Evolutionary conservation across 306 rosid species (phyloP).

Genomic region (Alnus rubra): DNA sequence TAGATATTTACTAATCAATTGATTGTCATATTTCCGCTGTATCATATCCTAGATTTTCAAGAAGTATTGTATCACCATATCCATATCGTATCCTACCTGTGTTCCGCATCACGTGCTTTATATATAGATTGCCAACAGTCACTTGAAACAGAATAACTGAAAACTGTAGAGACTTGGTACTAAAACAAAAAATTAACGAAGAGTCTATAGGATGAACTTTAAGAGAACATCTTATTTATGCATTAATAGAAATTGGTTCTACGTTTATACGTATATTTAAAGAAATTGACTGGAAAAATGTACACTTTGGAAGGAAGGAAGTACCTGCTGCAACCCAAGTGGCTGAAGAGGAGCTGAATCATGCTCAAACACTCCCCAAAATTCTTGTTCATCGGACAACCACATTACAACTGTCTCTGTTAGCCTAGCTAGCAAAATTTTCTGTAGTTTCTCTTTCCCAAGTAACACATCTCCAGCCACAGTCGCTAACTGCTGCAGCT

Average conservation of each 20-base stretch:
- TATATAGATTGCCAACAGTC: neutral
- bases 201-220: neutral
- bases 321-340: conserved; percentile 86
- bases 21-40: neutral
- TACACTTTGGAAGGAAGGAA: conserved; percentile 23
- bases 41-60: neutral
- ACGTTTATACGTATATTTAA: neutral
- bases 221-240: neutral
- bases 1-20: neutral
- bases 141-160: neutral
- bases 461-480: conserved; percentile 94
- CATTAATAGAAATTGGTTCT: neutral
- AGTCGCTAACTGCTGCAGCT: conserved; percentile 85
- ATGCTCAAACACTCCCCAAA: conserved; percentile 87
- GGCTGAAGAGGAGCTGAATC: conserved; percentile 69
- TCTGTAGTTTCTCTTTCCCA: conserved; percentile 90
- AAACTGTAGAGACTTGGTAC: neutral
- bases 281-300: neutral
- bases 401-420: conserved; percentile 98
- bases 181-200: neutral
- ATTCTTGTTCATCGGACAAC: conserved; percentile 95
- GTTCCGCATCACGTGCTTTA: neutral
- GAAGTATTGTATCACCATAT: neutral
- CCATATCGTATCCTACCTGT: neutral
- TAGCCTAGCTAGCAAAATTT: conserved; percentile 90